phyloP scores from a whole-genome alignment of 768 basidiomycete genomes.

The Suillus alpinus region DNA sequence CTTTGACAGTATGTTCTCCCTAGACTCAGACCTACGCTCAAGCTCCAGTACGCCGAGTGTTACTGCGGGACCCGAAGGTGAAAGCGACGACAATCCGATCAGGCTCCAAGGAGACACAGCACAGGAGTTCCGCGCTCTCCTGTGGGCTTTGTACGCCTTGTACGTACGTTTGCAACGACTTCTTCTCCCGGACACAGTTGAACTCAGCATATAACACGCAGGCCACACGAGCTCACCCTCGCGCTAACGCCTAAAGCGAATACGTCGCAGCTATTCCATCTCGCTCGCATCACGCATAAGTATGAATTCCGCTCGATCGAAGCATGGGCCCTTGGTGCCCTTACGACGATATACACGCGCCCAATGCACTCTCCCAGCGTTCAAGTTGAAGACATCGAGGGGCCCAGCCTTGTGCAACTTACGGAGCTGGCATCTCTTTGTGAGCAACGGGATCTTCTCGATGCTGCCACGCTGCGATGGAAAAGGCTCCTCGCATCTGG shows the following conservation, averaged over 20 bases:
- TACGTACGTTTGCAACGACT: constrained; percentile 30
- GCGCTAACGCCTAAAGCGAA: constrained; percentile 42
- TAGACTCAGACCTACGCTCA: constrained; percentile 35
- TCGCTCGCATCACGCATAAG: constrained; percentile 48
- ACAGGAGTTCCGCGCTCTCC: constrained; percentile 49
- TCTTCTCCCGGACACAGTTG: neutral
- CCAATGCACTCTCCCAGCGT: constrained; percentile 22
- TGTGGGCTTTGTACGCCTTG: constrained; percentile 53
- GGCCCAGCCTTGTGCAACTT: constrained; percentile 42
- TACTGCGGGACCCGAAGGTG: constrained; percentile 40
- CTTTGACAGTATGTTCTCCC: constrained; percentile 46
- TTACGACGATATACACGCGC: constrained; percentile 37
- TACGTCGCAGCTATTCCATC: constrained; percentile 42
- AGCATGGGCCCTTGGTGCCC: constrained; percentile 41
- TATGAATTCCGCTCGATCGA: constrained; percentile 47
- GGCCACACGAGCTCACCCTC: constrained; percentile 45
- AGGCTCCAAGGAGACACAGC: constrained; percentile 44
- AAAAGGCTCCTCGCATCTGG: constrained; percentile 45
- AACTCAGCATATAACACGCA: constrained; percentile 17
- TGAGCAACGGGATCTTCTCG: constrained; percentile 43
- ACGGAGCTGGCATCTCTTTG: constrained; percentile 54
- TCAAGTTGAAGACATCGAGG: constrained; percentile 27
- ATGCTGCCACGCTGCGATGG: constrained; percentile 43
- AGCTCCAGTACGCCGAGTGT: constrained; percentile 21
- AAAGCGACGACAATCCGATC: constrained; percentile 50